phyloP scores from a whole-genome alignment of 768 basidiomycete genomes.

The Sarcodon sp. region DNA sequence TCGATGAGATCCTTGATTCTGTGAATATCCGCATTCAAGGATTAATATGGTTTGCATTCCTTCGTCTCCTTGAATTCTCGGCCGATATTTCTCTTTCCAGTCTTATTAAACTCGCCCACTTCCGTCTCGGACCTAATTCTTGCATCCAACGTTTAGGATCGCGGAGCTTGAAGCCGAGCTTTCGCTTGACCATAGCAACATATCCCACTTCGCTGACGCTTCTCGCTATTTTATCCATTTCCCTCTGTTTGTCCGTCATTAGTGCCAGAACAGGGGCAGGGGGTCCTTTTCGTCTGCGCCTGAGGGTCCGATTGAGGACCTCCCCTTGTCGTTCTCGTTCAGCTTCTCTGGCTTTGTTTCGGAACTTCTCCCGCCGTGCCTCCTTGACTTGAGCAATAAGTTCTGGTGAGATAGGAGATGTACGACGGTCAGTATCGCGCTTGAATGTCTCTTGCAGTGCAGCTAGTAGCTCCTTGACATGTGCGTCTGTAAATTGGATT shows the following conservation, averaged over 20 bases:
- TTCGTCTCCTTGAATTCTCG: too few species aligned
- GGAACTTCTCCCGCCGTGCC: slow-evolving; percentile 47
- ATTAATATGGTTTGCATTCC: too few species aligned
- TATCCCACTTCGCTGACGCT: slow-evolving; percentile 59
- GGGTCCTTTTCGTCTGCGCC: slow-evolving; percentile 38
- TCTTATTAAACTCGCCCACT: too few species aligned
- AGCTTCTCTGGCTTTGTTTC: slow-evolving; percentile 51
- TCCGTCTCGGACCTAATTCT: slow-evolving; percentile 14
- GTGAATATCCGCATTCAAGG: too few species aligned
- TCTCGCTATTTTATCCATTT: slow-evolving; percentile 34
- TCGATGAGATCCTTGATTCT: too few species aligned
- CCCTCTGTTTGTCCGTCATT: slow-evolving; percentile 36
- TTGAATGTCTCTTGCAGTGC: slow-evolving; percentile 20
- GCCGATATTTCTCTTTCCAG: too few species aligned
- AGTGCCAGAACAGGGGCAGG: slow-evolving; percentile 45
- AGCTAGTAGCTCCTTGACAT: slow-evolving; percentile 18
- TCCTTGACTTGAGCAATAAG: slow-evolving; percentile 35
- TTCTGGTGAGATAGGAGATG: slow-evolving; percentile 30
- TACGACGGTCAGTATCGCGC: slow-evolving; percentile 28
- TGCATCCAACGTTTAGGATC: slow-evolving; percentile 19
- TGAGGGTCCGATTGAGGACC: slow-evolving; percentile 31
- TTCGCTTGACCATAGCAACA: slow-evolving; percentile 48
- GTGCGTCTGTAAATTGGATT: slow-evolving; percentile 18
- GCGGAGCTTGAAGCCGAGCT: slow-evolving; percentile 35
- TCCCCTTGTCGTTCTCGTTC: slow-evolving; percentile 55